These are phyloP conservation scores for Colletotrichum trifolii DNA, from an alignment of 2,329 filamentous ascomycete species.

Conservation along the genomic window DNA sequence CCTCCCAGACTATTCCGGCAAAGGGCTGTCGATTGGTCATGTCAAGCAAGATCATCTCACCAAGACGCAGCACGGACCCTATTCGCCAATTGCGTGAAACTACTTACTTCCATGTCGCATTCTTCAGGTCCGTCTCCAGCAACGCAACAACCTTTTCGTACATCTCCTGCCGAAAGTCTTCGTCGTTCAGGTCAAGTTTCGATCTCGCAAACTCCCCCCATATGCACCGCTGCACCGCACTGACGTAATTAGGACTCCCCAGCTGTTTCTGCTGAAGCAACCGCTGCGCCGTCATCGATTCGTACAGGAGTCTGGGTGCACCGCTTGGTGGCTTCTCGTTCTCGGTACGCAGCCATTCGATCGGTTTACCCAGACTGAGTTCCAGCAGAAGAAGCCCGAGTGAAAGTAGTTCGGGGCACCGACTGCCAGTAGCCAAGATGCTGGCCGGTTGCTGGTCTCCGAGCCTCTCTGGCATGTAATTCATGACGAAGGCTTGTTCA, in stretches of 20 bases:
- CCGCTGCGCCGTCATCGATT: background rate
- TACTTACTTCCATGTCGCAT: background rate
- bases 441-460: background rate
- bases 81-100: too few relatives aligned
- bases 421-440: background rate
- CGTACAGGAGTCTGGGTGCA: background rate
- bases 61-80: too few relatives aligned
- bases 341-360: constrained; percentile 11
- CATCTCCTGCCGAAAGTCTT: constrained; percentile 8
- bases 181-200: background rate
- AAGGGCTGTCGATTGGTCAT: too few relatives aligned
- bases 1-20: too few relatives aligned
- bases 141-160: constrained; percentile 4
- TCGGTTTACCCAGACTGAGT: constrained; percentile 29
- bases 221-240: constrained; percentile 38
- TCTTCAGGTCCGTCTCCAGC: background rate
- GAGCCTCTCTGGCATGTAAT: background rate
- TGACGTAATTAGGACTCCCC: constrained; percentile 36
- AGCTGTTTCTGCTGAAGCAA: background rate
- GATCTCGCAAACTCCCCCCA: constrained; percentile 16
- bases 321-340: background rate
- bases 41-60: too few relatives aligned
- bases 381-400: constrained; percentile 40
- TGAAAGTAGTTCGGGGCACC: constrained; percentile 27
- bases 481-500: constrained; percentile 25